These are phyloP conservation scores for Phytophthora podocarpi DNA, from an alignment of 352 stramenopile genomes.

Conservation along the genomic window DNA sequence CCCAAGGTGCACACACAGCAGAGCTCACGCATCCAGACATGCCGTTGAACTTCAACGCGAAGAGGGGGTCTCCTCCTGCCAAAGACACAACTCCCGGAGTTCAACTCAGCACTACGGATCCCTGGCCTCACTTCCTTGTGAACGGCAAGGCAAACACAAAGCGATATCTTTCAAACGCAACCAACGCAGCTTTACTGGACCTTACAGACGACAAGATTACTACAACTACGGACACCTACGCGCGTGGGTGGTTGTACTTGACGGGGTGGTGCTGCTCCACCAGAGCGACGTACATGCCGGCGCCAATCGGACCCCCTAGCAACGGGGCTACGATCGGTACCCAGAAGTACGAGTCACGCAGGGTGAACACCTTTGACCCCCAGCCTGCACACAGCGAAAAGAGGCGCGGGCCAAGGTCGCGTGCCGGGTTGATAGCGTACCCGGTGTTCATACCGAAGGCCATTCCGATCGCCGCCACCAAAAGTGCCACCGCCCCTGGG, in stretches of 20 bases:
- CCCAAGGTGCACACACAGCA: neutral
- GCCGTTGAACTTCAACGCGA: slow-evolving; percentile 7
- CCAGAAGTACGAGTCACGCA: slow-evolving; percentile 66
- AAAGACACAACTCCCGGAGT: too few species aligned
- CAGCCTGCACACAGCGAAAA: slow-evolving; percentile 53
- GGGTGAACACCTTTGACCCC: slow-evolving; percentile 37
- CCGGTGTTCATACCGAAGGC: slow-evolving; percentile 75
- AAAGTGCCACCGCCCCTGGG: slow-evolving; percentile 49
- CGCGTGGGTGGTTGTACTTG: slow-evolving; percentile 38
- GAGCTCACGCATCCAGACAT: too few species aligned
- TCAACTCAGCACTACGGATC: too few species aligned
- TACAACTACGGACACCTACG: slow-evolving; percentile 1
- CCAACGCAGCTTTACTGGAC: slow-evolving; percentile 23
- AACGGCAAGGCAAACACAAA: neutral
- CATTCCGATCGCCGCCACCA: slow-evolving; percentile 73
- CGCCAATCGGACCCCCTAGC: slow-evolving; percentile 47
- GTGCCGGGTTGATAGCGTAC: slow-evolving; percentile 72
- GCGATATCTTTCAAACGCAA: slow-evolving; percentile 7
- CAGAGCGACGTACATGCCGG: slow-evolving; percentile 43
- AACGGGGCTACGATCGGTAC: slow-evolving; percentile 58
- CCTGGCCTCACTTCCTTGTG: neutral
- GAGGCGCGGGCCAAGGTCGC: slow-evolving; percentile 57
- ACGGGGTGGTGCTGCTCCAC: slow-evolving; percentile 58
- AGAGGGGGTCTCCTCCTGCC: too few species aligned
- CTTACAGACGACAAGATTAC: slow-evolving; percentile 23